These are phyloP conservation scores for Alternaria sp. DNA, from an alignment of 2,329 filamentous ascomycete species.

Conservation along the genomic window DNA sequence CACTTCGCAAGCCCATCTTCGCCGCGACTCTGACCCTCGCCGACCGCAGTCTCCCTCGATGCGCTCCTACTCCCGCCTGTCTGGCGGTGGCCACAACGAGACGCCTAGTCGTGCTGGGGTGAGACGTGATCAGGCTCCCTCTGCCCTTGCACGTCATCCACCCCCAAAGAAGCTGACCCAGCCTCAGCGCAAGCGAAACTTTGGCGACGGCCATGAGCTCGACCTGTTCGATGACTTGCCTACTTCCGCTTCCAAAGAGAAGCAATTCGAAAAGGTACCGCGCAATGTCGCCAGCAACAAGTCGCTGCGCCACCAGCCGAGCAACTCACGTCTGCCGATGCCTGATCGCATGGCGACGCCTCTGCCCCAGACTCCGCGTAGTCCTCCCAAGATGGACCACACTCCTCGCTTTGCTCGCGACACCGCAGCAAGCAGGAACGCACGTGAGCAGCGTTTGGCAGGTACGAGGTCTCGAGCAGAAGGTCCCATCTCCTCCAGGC, in stretches of 20 bases:
- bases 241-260: conserved; percentile 82
- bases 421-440: conserved; percentile 70
- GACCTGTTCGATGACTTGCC: conserved; percentile 95
- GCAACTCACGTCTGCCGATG: conserved; percentile 51
- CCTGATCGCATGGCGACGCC: conserved; percentile 56
- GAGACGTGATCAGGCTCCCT: conserved; percentile 56
- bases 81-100: conserved; percentile 56
- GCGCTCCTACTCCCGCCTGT: conserved; percentile 57
- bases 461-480: conserved; percentile 52
- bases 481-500: conserved; percentile 59
- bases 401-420: conserved; percentile 71
- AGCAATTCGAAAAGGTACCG: conserved; percentile 81
- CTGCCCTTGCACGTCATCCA: conserved; percentile 58
- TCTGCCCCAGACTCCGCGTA: conserved; percentile 62
- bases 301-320: conserved; percentile 60
- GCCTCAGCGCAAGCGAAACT: conserved; percentile 53
- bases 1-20: conserved; percentile 72
- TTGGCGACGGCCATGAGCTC: conserved; percentile 90
- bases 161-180: conserved; percentile 58
- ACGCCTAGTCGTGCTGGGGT: conserved; percentile 55
- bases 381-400: conserved; percentile 57
- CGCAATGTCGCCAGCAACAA: conserved; percentile 72
- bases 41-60: conserved; percentile 55
- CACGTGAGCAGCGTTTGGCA: conserved; percentile 66
- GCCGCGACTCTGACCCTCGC: conserved; percentile 78